Evolutionary conservation across 2,329 filamentous ascomycete species (phyloP).

Genomic region (Trichoderma atrobrunneum): DNA sequence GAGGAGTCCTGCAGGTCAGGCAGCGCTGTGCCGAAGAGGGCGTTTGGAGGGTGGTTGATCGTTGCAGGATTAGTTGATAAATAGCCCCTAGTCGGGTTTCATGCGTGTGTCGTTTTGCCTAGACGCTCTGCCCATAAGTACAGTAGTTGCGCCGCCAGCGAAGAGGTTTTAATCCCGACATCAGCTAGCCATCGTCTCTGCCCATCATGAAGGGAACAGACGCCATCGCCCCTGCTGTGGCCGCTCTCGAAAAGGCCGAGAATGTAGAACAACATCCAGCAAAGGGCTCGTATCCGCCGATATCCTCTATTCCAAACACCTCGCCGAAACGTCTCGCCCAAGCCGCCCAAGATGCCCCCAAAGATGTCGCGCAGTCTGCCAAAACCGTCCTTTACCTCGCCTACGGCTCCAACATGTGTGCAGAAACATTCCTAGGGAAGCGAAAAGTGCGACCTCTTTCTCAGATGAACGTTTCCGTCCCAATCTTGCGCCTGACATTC

Average conservation of each 20-base stretch:
- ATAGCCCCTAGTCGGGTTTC: slow-evolving; percentile 6
- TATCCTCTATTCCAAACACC: slow-evolving; percentile 34
- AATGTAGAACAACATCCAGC: slow-evolving; percentile 23
- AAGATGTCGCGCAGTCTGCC: slow-evolving; percentile 25
- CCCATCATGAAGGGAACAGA: slow-evolving; percentile 4
- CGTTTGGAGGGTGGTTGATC: background rate
- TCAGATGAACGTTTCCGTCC: slow-evolving; percentile 77
- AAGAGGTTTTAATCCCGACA: background rate
- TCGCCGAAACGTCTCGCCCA: slow-evolving; percentile 30
- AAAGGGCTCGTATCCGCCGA: slow-evolving; percentile 28
- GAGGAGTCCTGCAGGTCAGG: background rate
- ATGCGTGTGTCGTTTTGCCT: background rate
- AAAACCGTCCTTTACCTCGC: slow-evolving; percentile 73
- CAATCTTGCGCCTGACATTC: slow-evolving; percentile 75
- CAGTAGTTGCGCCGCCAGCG: background rate
- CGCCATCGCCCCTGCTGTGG: slow-evolving; percentile 15
- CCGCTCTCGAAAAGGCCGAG: slow-evolving; percentile 28
- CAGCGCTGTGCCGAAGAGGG: background rate
- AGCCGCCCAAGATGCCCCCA: slow-evolving; percentile 28
- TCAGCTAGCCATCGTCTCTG: background rate
- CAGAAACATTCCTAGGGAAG: slow-evolving; percentile 72
- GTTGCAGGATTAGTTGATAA: background rate
- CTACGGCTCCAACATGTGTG: slow-evolving; percentile 86
- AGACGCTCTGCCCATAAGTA: background rate
- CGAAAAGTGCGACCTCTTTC: slow-evolving; percentile 81